phyloP scores from a whole-genome alignment of 306 rosid genomes.

The Glycine latifolia region DNA sequence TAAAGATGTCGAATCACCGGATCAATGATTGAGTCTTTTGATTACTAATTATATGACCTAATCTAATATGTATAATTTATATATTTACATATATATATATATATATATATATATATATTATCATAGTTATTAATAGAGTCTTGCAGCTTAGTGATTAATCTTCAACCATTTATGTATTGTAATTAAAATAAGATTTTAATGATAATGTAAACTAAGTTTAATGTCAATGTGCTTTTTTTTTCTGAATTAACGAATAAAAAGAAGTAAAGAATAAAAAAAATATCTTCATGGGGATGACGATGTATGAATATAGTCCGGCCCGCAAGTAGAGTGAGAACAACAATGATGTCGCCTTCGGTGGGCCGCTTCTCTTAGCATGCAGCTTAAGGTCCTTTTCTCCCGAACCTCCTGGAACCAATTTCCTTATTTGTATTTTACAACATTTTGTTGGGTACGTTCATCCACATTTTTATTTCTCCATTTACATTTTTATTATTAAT shows the following conservation, averaged over 20 bases:
- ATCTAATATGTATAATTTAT: too few relatives aligned
- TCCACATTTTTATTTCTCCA: neutral
- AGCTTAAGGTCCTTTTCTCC: constrained; percentile 12
- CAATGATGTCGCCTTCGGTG: neutral
- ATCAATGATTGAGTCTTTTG: too few relatives aligned
- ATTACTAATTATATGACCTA: too few relatives aligned
- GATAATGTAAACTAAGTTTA: too few relatives aligned
- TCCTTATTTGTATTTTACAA: neutral
- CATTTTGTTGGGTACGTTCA: neutral
- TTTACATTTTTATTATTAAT: neutral
- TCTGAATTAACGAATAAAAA: neutral
- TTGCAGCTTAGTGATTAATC: too few relatives aligned
- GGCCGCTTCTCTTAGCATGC: neutral
- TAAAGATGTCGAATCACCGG: too few relatives aligned
- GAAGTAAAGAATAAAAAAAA: neutral
- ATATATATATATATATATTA: too few relatives aligned
- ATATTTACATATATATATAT: too few relatives aligned
- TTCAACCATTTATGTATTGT: too few relatives aligned
- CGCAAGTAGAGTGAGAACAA: neutral
- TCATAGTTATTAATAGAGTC: too few relatives aligned
- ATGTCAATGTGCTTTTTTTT: too few relatives aligned
- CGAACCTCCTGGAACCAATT: neutral
- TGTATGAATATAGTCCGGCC: neutral
- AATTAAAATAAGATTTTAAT: too few relatives aligned
- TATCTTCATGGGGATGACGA: neutral